phyloP scores from a whole-genome alignment of 352 stramenopile genomes.

The Albugo laibachii region DNA sequence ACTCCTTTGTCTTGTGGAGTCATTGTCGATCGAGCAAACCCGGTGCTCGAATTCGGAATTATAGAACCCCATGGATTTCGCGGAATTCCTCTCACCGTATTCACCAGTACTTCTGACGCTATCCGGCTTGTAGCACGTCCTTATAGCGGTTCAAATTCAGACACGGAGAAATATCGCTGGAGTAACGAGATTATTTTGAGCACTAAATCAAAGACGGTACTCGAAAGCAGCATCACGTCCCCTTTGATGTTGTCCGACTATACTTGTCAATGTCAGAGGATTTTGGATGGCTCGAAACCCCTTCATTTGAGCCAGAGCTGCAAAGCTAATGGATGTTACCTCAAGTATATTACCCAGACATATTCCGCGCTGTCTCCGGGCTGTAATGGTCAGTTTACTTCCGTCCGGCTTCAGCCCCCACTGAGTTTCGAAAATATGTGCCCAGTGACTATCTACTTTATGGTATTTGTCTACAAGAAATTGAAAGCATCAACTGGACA shows the following conservation, averaged over 20 bases:
- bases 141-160: background rate
- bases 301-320: slow-evolving; percentile 53
- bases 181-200: slow-evolving; percentile 65
- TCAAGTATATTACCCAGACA: slow-evolving; percentile 35
- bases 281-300: slow-evolving; percentile 53
- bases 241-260: slow-evolving; percentile 56
- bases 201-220: slow-evolving; percentile 21
- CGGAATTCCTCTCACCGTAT: slow-evolving; percentile 40
- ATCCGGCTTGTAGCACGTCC: background rate
- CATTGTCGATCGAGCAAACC: slow-evolving; percentile 31
- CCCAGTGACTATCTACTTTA: slow-evolving; percentile 31
- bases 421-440: slow-evolving; percentile 68
- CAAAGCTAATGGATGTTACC: slow-evolving; percentile 43
- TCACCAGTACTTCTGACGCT: background rate
- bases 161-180: slow-evolving; percentile 40
- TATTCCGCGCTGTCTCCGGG: slow-evolving; percentile 15
- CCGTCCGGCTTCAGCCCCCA: slow-evolving; percentile 38
- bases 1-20: slow-evolving; percentile 35
- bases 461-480: slow-evolving; percentile 71
- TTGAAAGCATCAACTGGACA: slow-evolving; percentile 3
- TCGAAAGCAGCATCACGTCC: slow-evolving; percentile 25
- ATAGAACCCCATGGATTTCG: slow-evolving; percentile 40
- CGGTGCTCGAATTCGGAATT: slow-evolving; percentile 28
- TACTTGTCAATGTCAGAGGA: slow-evolving; percentile 52
- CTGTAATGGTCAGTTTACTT: slow-evolving; percentile 43